phyloP scores from a whole-genome alignment of 306 rosid species.

The Trifolium dubium region DNA sequence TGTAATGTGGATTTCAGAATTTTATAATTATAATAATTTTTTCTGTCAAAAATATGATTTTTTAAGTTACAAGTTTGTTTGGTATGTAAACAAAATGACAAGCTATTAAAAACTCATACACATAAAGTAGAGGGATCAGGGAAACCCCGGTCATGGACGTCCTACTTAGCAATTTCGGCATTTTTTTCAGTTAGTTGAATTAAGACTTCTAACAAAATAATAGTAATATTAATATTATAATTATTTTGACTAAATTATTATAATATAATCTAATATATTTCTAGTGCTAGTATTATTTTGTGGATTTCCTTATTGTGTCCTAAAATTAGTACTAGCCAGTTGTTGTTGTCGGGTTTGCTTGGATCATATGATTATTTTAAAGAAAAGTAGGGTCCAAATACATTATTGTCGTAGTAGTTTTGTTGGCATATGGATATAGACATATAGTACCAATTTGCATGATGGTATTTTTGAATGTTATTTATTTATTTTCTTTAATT shows the following conservation, averaged over 20 bases:
- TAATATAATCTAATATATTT: too few relatives aligned
- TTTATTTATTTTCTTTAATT: neutral
- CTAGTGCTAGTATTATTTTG: too few relatives aligned
- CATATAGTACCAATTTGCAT: slow-evolving; percentile 1
- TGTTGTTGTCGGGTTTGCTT: neutral
- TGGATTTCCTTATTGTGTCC: slow-evolving; percentile 18
- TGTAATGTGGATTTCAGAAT: neutral
- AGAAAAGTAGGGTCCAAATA: slow-evolving; percentile 1
- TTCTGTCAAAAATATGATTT: too few relatives aligned
- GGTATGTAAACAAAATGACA: too few relatives aligned
- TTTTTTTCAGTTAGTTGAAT: too few relatives aligned
- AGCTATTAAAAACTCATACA: too few relatives aligned
- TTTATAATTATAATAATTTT: neutral
- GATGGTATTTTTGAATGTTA: neutral
- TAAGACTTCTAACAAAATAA: neutral
- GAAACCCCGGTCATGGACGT: too few relatives aligned
- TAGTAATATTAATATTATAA: too few relatives aligned
- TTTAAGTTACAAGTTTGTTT: neutral
- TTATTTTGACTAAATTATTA: too few relatives aligned
- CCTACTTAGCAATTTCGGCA: too few relatives aligned
- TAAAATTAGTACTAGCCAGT: slow-evolving; percentile 11
- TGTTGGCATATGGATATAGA: neutral
- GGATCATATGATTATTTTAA: neutral
- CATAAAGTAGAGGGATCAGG: too few relatives aligned
- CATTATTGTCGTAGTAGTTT: slow-evolving; percentile 3